phyloP scores from a whole-genome alignment of 2,329 filamentous ascomycete genomes.

The Beauveria brongniartii region DNA sequence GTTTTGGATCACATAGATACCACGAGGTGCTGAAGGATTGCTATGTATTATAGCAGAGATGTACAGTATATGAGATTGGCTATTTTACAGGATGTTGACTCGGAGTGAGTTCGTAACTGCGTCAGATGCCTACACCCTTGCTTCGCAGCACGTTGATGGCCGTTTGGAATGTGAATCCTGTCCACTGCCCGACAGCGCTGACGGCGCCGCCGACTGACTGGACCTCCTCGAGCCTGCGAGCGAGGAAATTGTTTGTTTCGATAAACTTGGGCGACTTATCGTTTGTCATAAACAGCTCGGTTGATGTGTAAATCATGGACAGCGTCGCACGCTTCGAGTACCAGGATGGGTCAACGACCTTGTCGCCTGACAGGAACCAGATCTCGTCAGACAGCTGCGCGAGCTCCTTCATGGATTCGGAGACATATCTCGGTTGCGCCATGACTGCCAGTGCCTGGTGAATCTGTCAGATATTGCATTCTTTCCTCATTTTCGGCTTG shows the following conservation, averaged over 20 bases:
- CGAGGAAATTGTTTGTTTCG: constrained; percentile 74
- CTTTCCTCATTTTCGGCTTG: not conserved
- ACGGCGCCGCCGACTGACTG: constrained; percentile 54
- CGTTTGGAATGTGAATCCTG: constrained; percentile 72
- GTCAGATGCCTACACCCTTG: constrained; percentile 73
- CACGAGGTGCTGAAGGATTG: not conserved
- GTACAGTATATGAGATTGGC: not conserved
- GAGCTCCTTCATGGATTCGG: constrained; percentile 70
- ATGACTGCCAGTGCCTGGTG: constrained; percentile 79
- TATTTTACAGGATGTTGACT: not conserved
- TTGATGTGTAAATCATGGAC: constrained; percentile 56
- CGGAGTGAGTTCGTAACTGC: too few species aligned
- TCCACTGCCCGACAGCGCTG: constrained; percentile 62
- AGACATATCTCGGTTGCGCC: constrained; percentile 73
- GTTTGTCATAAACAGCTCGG: constrained; percentile 91
- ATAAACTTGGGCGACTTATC: constrained; percentile 65
- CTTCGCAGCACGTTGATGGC: constrained; percentile 77
- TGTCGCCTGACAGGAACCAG: constrained; percentile 77
- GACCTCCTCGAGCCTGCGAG: constrained; percentile 64
- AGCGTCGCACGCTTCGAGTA: constrained; percentile 59
- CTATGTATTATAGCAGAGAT: not conserved
- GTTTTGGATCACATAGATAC: not conserved
- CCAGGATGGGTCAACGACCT: constrained; percentile 76
- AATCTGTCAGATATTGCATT: not conserved
- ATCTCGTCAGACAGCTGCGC: constrained; percentile 85